Evolutionary conservation across 2,329 filamentous ascomycete species (phyloP).

Genomic region (Helicocarpus griseus): DNA sequence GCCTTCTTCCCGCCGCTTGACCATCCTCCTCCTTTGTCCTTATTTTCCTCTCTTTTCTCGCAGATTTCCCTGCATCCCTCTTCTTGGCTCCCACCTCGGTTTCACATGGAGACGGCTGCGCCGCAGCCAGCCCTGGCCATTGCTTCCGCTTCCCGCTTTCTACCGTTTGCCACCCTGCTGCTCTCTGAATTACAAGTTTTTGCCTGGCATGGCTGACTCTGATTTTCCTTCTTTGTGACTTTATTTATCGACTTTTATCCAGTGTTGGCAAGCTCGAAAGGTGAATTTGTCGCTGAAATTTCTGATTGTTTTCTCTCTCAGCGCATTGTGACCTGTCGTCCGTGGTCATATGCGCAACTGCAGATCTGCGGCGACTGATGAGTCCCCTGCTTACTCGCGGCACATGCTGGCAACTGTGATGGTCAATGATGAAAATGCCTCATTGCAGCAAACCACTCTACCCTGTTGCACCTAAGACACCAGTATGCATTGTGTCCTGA

Average conservation of each 20-base stretch:
- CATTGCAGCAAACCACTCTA: no score
- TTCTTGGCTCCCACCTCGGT: constrained; percentile 2
- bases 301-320: no score
- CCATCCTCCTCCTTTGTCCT: constrained; percentile 6
- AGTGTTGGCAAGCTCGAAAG: background rate
- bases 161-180: background rate
- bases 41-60: constrained; percentile 4
- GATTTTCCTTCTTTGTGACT: background rate
- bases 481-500: no score
- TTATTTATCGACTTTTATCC: background rate
- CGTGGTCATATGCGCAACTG: background rate
- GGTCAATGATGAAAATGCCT: no score
- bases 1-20: constrained; percentile 1
- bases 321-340: no score
- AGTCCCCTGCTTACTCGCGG: no score
- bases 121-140: constrained; percentile 1
- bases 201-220: background rate
- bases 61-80: background rate
- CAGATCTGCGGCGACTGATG: no score
- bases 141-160: background rate
- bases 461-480: no score
- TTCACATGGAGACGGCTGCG: background rate
- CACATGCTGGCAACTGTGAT: no score
- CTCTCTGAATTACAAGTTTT: background rate
- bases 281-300: background rate